Conservation (phyloP, 2,329 filamentous ascomycete species). For the Colletotrichum musicola region DNA sequence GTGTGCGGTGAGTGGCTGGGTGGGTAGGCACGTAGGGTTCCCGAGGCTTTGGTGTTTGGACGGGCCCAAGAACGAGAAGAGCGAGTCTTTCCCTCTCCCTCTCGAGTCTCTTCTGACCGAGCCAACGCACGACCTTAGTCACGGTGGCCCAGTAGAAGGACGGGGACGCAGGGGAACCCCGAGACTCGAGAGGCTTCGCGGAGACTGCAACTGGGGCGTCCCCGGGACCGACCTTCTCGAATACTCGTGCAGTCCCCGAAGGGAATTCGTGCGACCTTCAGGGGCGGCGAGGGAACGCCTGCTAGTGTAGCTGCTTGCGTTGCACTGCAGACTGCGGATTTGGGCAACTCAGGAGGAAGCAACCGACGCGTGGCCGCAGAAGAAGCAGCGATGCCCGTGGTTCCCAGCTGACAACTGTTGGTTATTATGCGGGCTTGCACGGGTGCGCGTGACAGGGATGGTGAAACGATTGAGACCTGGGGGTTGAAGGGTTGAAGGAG, state of each 20-base stretch:
- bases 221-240: slow-evolving; percentile 13
- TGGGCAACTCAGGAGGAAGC: slow-evolving; percentile 22
- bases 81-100: no score
- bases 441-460: slow-evolving; percentile 22
- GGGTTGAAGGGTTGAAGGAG: slow-evolving; percentile 7
- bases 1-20: background rate
- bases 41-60: slow-evolving; percentile 25
- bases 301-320: no score
- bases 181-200: slow-evolving; percentile 6
- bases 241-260: background rate
- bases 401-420: background rate
- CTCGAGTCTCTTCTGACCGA: background rate
- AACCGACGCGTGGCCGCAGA: slow-evolving; percentile 26
- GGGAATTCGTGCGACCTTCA: background rate
- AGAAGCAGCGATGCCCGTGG: no score
- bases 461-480: slow-evolving; percentile 25
- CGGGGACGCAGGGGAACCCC: slow-evolving; percentile 21
- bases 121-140: slow-evolving; percentile 14
- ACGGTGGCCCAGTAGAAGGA: slow-evolving; percentile 10
- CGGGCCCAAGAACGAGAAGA: background rate
- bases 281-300: no score
- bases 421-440: slow-evolving; percentile 10
- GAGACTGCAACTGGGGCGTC: slow-evolving; percentile 21
- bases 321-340: background rate
- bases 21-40: slow-evolving; percentile 23